These are phyloP conservation scores for Miamiensis avidus DNA, from an alignment of 169 alveolate species.

Conservation along the genomic window DNA sequence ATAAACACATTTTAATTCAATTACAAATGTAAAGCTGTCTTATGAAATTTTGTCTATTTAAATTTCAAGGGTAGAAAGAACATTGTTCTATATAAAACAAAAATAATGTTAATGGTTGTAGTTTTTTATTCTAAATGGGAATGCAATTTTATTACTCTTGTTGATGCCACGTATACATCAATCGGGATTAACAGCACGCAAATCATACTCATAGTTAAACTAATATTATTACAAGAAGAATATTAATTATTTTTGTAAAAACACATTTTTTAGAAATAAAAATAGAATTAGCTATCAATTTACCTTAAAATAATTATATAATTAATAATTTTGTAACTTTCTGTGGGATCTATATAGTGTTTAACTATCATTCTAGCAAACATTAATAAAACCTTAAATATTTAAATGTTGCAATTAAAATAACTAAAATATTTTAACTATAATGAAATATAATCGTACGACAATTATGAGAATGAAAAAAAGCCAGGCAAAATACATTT, in stretches of 20 bases:
- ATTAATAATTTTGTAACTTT: conserved; percentile 25
- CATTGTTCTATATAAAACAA: conserved; percentile 20
- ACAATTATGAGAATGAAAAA: conserved; percentile 8
- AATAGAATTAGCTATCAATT: not conserved
- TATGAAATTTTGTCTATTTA: conserved; percentile 8
- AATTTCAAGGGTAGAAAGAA: conserved; percentile 1
- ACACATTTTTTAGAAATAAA: not conserved
- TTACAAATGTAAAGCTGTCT: conserved; percentile 3
- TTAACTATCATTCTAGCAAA: conserved; percentile 39
- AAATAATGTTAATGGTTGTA: conserved; percentile 21
- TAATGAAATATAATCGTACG: not conserved
- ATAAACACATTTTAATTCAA: too few relatives aligned
- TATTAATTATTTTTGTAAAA: not conserved
- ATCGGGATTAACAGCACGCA: conserved; percentile 48
- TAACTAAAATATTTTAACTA: not conserved
- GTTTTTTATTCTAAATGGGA: not conserved
- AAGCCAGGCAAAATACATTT: conserved; percentile 23
- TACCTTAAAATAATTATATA: conserved; percentile 29
- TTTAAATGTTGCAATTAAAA: not conserved
- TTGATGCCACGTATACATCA: conserved; percentile 43
- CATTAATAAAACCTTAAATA: conserved; percentile 6
- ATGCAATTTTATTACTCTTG: not conserved
- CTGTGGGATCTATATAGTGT: conserved; percentile 53
- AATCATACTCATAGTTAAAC: conserved; percentile 42
- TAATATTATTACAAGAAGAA: too few relatives aligned